A percentile compares a stretch with the other conserved stretches of the same genome.
These are phyloP conservation scores for Eucalyptus pauciflora DNA, from an alignment of 345 rosid genomes.

Conservation along the genomic window DNA sequence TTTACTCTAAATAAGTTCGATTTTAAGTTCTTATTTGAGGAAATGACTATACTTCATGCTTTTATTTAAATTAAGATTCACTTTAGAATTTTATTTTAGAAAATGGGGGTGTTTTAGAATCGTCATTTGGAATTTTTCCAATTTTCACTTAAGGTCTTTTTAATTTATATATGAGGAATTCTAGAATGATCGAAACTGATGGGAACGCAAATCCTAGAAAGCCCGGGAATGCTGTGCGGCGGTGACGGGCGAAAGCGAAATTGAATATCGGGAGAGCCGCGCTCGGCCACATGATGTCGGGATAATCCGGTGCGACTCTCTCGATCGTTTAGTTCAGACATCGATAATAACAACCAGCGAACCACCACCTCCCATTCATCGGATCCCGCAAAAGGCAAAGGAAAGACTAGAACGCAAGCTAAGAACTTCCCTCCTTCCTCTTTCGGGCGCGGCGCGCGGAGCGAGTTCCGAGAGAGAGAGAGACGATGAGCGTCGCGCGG, in stretches of 20 bases:
- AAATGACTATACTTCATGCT: too few species aligned
- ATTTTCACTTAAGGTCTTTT: too few species aligned
- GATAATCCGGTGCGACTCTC: too few species aligned
- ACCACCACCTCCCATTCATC: too few species aligned
- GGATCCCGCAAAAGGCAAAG: not conserved
- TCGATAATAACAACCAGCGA: not conserved
- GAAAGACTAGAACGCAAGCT: not conserved
- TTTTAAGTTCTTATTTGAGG: fast-evolving
- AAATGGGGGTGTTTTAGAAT: too few species aligned
- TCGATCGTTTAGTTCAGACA: not conserved
- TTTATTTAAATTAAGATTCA: too few species aligned
- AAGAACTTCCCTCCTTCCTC: not conserved
- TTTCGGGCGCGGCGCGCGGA: not conserved
- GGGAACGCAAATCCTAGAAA: not conserved
- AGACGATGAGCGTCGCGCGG: not conserved
- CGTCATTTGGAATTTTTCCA: too few species aligned
- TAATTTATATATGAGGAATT: not conserved
- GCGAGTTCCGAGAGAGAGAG: not conserved
- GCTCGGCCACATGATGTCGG: not conserved
- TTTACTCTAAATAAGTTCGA: too few species aligned
- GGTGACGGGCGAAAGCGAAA: not conserved
- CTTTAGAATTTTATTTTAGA: fast-evolving
- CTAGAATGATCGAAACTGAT: not conserved
- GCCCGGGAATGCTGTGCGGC: not conserved
- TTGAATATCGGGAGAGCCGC: not conserved